Evolutionary conservation across 345 rosid species (phyloP).

Genomic region (Limnanthes douglasii): DNA sequence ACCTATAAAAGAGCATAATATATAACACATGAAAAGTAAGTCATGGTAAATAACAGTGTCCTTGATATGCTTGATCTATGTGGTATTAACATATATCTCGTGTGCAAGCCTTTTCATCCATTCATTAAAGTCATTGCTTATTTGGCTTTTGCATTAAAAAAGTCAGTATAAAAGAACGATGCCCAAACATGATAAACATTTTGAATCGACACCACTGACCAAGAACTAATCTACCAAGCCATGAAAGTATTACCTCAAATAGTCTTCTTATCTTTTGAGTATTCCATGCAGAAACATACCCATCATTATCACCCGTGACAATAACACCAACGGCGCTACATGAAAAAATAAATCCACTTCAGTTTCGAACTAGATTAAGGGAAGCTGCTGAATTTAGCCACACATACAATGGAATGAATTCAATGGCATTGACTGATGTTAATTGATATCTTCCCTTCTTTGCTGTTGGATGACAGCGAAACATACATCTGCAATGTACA

Average conservation of each 20-base stretch:
- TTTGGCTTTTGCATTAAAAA: too few relatives aligned
- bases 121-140: too few relatives aligned
- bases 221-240: too few relatives aligned
- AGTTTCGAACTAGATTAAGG: slow-evolving; percentile 2
- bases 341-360: slow-evolving; percentile 4
- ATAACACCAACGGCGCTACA: slow-evolving; percentile 29
- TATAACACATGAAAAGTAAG: too few relatives aligned
- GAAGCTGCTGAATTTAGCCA: slow-evolving; percentile 6
- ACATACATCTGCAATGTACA: slow-evolving; percentile 29
- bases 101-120: too few relatives aligned
- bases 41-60: too few relatives aligned
- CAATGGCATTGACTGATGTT: slow-evolving; percentile 39
- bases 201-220: too few relatives aligned
- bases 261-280: slow-evolving; percentile 32
- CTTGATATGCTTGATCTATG: too few relatives aligned
- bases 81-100: too few relatives aligned
- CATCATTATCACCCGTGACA: slow-evolving; percentile 49
- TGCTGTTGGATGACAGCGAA: slow-evolving; percentile 49
- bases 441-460: slow-evolving; percentile 32
- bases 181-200: too few relatives aligned
- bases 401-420: slow-evolving; percentile 46
- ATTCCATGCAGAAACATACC: slow-evolving; percentile 37
- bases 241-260: slow-evolving; percentile 42
- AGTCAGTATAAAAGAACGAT: too few relatives aligned
- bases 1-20: too few relatives aligned